These are phyloP conservation scores for Mangifera indica DNA, from an alignment of 345 rosid genomes.

Conservation along the genomic window DNA sequence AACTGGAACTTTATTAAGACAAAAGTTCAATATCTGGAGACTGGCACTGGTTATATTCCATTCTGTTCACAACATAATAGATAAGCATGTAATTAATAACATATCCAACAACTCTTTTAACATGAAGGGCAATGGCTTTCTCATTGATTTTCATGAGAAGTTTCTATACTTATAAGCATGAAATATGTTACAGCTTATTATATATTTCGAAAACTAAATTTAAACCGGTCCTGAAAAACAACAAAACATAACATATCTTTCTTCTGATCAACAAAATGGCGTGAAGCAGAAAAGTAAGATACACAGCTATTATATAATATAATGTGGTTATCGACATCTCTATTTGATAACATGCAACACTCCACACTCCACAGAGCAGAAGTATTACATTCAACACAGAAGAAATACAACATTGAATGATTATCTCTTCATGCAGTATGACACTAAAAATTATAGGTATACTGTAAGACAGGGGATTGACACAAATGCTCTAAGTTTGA, in stretches of 20 bases:
- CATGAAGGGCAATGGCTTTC: background rate
- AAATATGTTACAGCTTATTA: too few species aligned
- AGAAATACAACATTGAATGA: background rate
- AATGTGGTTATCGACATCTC: background rate
- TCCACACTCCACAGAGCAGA: background rate
- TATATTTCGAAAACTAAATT: too few species aligned
- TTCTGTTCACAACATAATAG: background rate
- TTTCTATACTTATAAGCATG: too few species aligned
- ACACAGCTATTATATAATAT: background rate
- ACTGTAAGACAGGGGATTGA: background rate
- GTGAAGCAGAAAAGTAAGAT: background rate
- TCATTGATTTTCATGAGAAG: background rate
- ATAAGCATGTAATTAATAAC: background rate
- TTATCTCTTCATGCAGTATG: too few species aligned
- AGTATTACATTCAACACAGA: background rate
- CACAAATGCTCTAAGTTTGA: too few species aligned
- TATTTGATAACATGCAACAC: background rate
- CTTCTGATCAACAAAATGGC: background rate
- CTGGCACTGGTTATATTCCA: background rate
- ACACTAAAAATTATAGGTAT: background rate
- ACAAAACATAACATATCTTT: background rate
- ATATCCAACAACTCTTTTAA: background rate
- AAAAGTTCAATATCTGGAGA: background rate
- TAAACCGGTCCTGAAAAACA: background rate
- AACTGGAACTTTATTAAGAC: too few species aligned